Base-by-base conservation (phyloP, 805 yeast genomes). In the Ogataea pignaliae region DNA sequence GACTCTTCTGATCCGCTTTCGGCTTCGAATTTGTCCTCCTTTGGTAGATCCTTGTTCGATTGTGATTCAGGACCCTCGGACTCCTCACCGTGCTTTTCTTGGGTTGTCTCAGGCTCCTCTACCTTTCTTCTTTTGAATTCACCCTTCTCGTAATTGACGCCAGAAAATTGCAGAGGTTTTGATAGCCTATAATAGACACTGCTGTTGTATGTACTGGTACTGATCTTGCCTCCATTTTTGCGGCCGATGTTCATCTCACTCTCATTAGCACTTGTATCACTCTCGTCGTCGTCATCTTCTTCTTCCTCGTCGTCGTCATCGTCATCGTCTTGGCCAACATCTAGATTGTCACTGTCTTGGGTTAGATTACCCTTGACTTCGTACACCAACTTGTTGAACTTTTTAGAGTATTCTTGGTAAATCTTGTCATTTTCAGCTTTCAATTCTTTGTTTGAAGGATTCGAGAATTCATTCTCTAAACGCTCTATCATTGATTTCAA, bases 351-450 rank as follows among this genome's bases (percentile, higher is more conserved):
- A 13, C 43, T 39, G 11, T 46, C 44, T 21, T 40, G 48, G 13
- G 41, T 37, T 32, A 54, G 17, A 34, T 44, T 41, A 11, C 61
- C 61, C 17, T 48, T 49, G 15, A 59, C 56, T 48, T 59, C 64
- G 44, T 56, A 60, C 10, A 60, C 45, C 9, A 40, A 10, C 38
- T 46, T 50, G 34, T 44, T 36, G 42, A 51, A 58, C 37, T 47
- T 46, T 12, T 40, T 36, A 3, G 48, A 35, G 43, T 58, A 61
- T 15, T 48, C 48, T 10, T 34, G 11, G 31, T 50, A 50, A 10
- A 58, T 41, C 18, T 36, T 34, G 46, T 61, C 55, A 42, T 60
- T 60, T 9, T 41, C 32, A 13, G 28, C 32, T 12, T 39, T 47
- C 39, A 53, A 44, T 3, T 33, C 37, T 2, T 33, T 37, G 35